Base-by-base conservation (phyloP, 192 early-diverging fungal genomes). In the Powellomyces hirtus region DNA sequence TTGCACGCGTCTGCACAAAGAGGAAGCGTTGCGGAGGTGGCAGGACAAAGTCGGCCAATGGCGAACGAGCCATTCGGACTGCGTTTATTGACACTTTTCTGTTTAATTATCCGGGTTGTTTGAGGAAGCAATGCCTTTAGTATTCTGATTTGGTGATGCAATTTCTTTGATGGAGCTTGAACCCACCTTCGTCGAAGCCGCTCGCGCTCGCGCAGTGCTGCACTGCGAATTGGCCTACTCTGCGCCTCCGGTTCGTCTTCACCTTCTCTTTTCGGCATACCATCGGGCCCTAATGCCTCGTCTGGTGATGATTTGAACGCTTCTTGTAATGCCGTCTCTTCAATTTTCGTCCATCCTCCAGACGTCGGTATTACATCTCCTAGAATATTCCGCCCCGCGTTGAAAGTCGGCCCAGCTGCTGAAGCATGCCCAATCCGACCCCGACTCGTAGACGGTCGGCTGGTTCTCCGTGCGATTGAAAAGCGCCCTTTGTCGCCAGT, bases 1-100 rank as follows among this genome's bases (percentile, higher is more conserved):
- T 37, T 18, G 68, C 37, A 29, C 70, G 60, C 20, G 71, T 71
- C 50, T 81, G 80, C 27, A 76, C 68, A 74, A 84, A 84, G 24
- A 84, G 37, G 53, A 84, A 84, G 27, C 78, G 40, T 31, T 79
- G 82, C 6, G 78, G 75, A 6, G 82, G 77, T 16, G 82, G 82
- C 13, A 84, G 64, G 3, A 75, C 72, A 20, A 61, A 66, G 73
- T 84, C 71, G 22, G 80, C 82, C 18, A 84, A 64, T 16, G 82
- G 82, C 5, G 80, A 82, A 22, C 82, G 62, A 0, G 75, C 64
- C 80, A 84, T 82, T 37, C 79, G 37, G 24, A 84, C 71, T 16
- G 59, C 77, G 27, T 76, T 77, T 53, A 84, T 59, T 13, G 74
- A 78, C 24, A 84, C 76, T 55, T 75, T 73, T 30, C 78, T 79